Evolutionary conservation across 2,329 filamentous ascomycete species (phyloP), one percentile per base, ranked within the genome.

Genomic region (Hortaea sp.): DNA sequence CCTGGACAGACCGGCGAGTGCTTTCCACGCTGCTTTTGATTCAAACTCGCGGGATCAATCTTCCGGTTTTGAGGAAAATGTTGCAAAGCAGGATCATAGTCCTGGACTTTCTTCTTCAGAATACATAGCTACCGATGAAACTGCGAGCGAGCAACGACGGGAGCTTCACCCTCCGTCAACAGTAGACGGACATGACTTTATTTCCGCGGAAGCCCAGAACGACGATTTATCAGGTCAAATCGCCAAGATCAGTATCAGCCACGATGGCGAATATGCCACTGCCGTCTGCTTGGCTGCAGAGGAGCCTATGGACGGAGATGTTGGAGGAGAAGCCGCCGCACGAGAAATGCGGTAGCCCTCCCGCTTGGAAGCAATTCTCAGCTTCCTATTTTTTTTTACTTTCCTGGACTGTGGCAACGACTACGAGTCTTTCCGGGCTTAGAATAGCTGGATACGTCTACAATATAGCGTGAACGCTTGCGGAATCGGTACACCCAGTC

Each of bases 201-300:
- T 29, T 39, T 40, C 47, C 5, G 39, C 11, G 3, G 4, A 44
- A 10, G 5, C 43, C 31, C 38, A 44, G 43, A 44, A 44, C 29
- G 46, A 45, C 11, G 44, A 52, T 12, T 35, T 53, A 10, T 13
- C 29, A 11, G 68, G 66, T n/a, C 75, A 79, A 53, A 70, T 79
- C 42, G 87, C 81, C 10, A 72, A 78, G 57, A 62, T 95, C 39
- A 90, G 84, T 49, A 94, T 95, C 56, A 92, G 84, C 58, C 89
- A 95, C 63, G 89, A 95, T 64, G 82, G 78, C 1, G 82, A 87
- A 6, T 94, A 88, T 66, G 88, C 88, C 7, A 81, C 76, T 13
- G 84, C 84, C 5, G 72, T 82, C 1, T 85, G 82, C 52, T 53
- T 87, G 31, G 79, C 76, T n/a, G 61, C 63, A 5, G 49, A 50